Evolutionary conservation across 495 filamentous ascomycete genomes (phyloP), one percentile per base, ranked within the genome.

Genomic region (Aspergillus bridgeri): DNA sequence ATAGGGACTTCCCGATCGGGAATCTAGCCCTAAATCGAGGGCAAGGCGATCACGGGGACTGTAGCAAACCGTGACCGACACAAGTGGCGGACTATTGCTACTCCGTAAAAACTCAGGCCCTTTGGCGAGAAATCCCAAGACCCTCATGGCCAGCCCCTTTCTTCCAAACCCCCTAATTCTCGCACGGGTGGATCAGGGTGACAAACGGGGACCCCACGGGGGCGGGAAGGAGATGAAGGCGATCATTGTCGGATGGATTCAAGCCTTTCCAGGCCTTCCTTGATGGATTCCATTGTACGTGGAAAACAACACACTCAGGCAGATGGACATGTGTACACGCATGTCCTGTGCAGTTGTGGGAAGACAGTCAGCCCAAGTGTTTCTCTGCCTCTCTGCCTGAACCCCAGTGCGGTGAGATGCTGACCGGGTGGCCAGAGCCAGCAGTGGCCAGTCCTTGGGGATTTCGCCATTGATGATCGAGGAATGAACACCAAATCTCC

Each of bases 151-250:
- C 33, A 38, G 33, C 33, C 33, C 33, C 33, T 38, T 38, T 38
- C 33, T 38, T 11, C 33, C 33, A 38, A 69, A 68, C 69, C 72
- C 4, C 50, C 29, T 21, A 42, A 42, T 8, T 3, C 11, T 24
- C 15, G 27, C 50, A 52, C 19, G 50, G 20, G 50, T 52, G 50
- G 50, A 52, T 52, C 50, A 42, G 11, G 1, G 50, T 18, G 29
- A 43, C 23, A 42, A 52, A 42, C 50, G 42, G 22, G 23, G 42
- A 42, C 50, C 50, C 50, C 50, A 52, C 50, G 50, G 50, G 50
- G 50, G 50, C 50, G 50, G 50, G 50, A 52, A 8, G 29, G 29
- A 52, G 29, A 43, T 48, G 20, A 29, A 33, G 50, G 18, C 50
- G 50, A 51, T 51, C 38, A 19, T 22, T 20, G 38, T 42, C 18